Evolutionary conservation across 148 eudicot species (phyloP), one percentile per base, ranked within the genome.

Genomic region (Salicornia ramosissima): DNA sequence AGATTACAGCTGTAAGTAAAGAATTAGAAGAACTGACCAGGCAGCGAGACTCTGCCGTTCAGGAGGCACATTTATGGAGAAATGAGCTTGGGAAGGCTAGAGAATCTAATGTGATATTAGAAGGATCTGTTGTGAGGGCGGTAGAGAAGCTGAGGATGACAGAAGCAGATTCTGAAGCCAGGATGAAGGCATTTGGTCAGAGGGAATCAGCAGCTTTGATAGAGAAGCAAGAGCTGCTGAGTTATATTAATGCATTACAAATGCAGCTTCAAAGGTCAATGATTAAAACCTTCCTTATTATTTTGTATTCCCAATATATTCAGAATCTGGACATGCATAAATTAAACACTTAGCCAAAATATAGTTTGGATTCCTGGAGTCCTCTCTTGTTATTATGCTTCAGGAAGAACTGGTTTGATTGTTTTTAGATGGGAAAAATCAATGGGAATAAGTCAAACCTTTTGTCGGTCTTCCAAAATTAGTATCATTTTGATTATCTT

Each of bases 1-100:
- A 88, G 77, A 70, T 74, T 54, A 54, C 43, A 51, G 71, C 53
- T 62, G 61, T 88, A 54, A 79, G 72, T 75, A 84, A 75, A 77
- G 97, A 94, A 78, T 73, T 68, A 55, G 91, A 88, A 42, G 83
- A 87, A 69, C 71, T 87, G 64, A 72, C 77, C 29, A 83, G 82
- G 81, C 89, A 84, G 71, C 84, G 89, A 79, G 90, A 90, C 67
- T 86, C 89, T 6, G 90, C 97, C 45, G 65, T 73, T 52, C 97
- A 88, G 67, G 97, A 94, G 79, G 92, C 97, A 67, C 90, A 87
- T 88, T 74, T 90, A 73, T 90, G 98, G 98, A 90, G 98, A 70
- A 75, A 84, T 63, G 98, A 94, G 85, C 97, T 94, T 51, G 98
- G 81, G 46, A 94, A 94, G 82, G 98, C 98, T 65, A 87, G 97